These are phyloP conservation scores for Boletellus ananiceps DNA, from an alignment of 768 basidiomycete species.

Conservation along the genomic window DNA sequence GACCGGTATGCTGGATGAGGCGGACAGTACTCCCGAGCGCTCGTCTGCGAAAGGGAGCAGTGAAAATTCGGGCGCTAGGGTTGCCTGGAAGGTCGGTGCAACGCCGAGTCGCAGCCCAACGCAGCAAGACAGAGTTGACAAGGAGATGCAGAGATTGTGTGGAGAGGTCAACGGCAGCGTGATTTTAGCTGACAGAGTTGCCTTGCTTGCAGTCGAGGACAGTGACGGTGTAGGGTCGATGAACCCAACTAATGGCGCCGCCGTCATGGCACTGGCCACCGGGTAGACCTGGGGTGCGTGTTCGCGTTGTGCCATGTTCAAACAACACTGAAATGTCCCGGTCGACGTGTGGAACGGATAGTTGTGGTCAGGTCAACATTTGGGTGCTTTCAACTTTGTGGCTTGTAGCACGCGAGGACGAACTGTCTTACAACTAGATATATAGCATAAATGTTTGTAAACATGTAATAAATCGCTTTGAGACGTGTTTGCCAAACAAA, in stretches of 20 bases:
- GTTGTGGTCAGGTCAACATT: slow-evolving; percentile 24
- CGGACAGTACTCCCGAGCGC: slow-evolving; percentile 44
- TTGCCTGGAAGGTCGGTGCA: slow-evolving; percentile 20
- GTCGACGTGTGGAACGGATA: slow-evolving; percentile 3
- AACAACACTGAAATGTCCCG: slow-evolving; percentile 1
- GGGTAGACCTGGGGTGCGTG: slow-evolving; percentile 23
- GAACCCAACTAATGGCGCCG: slow-evolving; percentile 11
- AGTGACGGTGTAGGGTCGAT: slow-evolving; percentile 7
- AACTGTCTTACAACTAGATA: slow-evolving; percentile 30
- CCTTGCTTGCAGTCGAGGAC: slow-evolving; percentile 36
- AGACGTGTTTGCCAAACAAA: slow-evolving; percentile 30
- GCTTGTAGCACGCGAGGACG: slow-evolving; percentile 22
- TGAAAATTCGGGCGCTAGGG: slow-evolving; percentile 37
- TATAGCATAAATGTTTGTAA: slow-evolving; percentile 35
- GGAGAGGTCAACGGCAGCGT: slow-evolving; percentile 34
- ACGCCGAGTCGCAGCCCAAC: slow-evolving; percentile 13
- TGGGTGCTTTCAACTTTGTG: slow-evolving; percentile 23
- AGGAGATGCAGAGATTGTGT: slow-evolving; percentile 34
- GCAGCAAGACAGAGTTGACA: slow-evolving; percentile 23
- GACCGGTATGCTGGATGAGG: slow-evolving; percentile 38
- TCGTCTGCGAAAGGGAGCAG: slow-evolving; percentile 42
- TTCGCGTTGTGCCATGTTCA: neutral
- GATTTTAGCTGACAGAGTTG: slow-evolving; percentile 36
- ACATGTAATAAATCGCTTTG: slow-evolving; percentile 31
- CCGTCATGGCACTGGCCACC: slow-evolving; percentile 23